Conservation (phyloP, 257 asterid species). For the Penstemon newberryi region DNA sequence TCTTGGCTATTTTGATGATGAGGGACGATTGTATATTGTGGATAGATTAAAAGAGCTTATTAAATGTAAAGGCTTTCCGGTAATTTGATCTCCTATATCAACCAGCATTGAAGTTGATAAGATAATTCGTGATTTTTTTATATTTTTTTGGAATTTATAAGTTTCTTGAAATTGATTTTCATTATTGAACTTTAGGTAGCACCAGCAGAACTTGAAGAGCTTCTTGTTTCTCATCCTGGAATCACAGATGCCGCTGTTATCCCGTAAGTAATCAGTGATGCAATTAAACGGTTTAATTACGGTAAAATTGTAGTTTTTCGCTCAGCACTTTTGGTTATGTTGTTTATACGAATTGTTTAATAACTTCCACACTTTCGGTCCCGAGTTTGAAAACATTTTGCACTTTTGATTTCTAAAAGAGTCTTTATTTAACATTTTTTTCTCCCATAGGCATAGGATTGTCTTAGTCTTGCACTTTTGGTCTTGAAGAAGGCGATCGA, state of each 20-base stretch:
- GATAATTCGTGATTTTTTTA: too few relatives aligned
- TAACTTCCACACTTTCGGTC: not conserved
- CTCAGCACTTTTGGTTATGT: too few relatives aligned
- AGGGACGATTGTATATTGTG: constrained; percentile 41
- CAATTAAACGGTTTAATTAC: too few relatives aligned
- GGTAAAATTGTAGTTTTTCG: too few relatives aligned
- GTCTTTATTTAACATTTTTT: too few relatives aligned
- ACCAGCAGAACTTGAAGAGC: constrained; percentile 53
- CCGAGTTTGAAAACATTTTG: too few relatives aligned
- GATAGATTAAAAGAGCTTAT: constrained; percentile 48
- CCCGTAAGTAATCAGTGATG: constrained; percentile 28
- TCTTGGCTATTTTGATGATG: constrained; percentile 46
- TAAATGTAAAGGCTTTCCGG: constrained; percentile 51
- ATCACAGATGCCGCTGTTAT: constrained; percentile 45
- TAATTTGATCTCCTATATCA: not conserved
- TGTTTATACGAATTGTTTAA: not conserved
- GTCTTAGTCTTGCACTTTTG: too few relatives aligned
- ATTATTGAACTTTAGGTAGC: constrained; percentile 32
- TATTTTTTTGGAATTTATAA: too few relatives aligned
- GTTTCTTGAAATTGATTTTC: not conserved
- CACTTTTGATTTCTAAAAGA: too few relatives aligned
- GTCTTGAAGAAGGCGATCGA: too few relatives aligned
- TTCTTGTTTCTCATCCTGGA: constrained; percentile 44
- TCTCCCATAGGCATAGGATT: too few relatives aligned
- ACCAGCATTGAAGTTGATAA: not conserved